Base-by-base conservation (phyloP, 768 basidiomycete genomes). In the Suillus alpinus region DNA sequence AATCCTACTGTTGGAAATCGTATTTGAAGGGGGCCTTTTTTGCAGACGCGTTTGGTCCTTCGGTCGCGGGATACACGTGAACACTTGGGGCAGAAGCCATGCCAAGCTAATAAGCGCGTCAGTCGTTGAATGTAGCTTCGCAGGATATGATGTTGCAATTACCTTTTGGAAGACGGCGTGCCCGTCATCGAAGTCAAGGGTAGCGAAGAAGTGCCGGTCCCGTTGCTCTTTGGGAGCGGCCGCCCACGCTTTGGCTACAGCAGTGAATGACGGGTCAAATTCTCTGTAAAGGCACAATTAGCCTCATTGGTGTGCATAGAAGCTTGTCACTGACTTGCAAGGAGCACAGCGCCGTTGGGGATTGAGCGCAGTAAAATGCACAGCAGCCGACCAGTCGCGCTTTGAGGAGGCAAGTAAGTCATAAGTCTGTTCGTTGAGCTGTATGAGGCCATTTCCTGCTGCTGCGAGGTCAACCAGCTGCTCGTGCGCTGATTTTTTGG, bases 161-260 rank as follows among this genome's bases (percentile, higher is more conserved):
- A 93, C 95, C 80, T 85, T 86, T 77, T 91, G 87, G 78, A 96
- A 99, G 47, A 94, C 81, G 1, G 77, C 73, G 58, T 85, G 80
- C 8, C 85, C 88, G 40, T 91, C 80, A 68, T 91, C 86, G 70
- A 97, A 98, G 74, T 99, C 97, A 34, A 94, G 73, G 13, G 87
- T 88, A 9, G 87, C 97, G 69, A 98, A 99, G 84, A 98, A 95
- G 74, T 98, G 95, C 59, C 80, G 78, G 71, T 92, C 82, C 44
- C 88, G 83, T n/a, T 89, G 76, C 23, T 78, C 78, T 59, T 81
- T 67, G 8, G 90, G 74, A 9, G 83, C 81, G 14, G 79, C 79
- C 4, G 82, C 71, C 95, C 95, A 98, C n/a, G 92, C 86, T 67
- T 86, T 86, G 39, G 92, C 90, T 13, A 96, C 88, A 3, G 86